These are phyloP conservation scores for Tephrocybe sp. DNA, from an alignment of 768 basidiomycete genomes.

Conservation along the genomic window DNA sequence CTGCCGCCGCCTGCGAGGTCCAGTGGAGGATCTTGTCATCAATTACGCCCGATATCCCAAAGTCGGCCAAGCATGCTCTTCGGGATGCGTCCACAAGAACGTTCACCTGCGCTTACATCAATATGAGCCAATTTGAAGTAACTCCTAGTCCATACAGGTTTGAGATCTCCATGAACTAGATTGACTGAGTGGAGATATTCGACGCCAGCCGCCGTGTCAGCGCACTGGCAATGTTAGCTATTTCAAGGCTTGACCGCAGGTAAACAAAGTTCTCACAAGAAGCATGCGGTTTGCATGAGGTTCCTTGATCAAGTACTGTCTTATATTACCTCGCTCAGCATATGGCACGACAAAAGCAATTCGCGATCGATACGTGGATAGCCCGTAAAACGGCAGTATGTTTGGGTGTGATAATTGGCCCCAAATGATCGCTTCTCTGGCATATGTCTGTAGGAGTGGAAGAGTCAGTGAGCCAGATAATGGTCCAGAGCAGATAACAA, in stretches of 20 bases:
- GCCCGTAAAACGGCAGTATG: conserved; percentile 27
- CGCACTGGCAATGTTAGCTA: too few relatives aligned
- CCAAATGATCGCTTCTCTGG: conserved; percentile 20
- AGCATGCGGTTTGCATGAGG: conserved; percentile 21
- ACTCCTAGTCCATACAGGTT: conserved; percentile 20
- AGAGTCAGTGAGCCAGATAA: neutral
- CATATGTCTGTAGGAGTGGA: conserved; percentile 5
- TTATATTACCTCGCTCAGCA: conserved; percentile 21
- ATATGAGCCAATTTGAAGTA: too few relatives aligned
- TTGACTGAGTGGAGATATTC: conserved; percentile 24
- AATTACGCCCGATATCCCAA: conserved; percentile 19
- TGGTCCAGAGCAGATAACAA: neutral
- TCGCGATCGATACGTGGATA: conserved; percentile 19
- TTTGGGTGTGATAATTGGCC: conserved; percentile 28
- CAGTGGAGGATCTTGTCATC: conserved; percentile 14
- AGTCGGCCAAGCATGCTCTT: conserved; percentile 21
- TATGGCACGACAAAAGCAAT: conserved; percentile 31
- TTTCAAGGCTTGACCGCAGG: too few relatives aligned
- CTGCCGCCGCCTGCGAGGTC: conserved; percentile 12
- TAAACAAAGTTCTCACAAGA: conserved; percentile 25
- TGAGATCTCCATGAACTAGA: conserved; percentile 32
- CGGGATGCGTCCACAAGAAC: conserved; percentile 19
- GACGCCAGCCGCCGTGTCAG: conserved; percentile 26
- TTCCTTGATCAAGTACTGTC: conserved; percentile 23
- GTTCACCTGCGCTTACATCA: conserved; percentile 12